These are phyloP conservation scores for Ganoderma resinaceum DNA, from an alignment of 1,284 basidiomycete species.

Conservation along the genomic window DNA sequence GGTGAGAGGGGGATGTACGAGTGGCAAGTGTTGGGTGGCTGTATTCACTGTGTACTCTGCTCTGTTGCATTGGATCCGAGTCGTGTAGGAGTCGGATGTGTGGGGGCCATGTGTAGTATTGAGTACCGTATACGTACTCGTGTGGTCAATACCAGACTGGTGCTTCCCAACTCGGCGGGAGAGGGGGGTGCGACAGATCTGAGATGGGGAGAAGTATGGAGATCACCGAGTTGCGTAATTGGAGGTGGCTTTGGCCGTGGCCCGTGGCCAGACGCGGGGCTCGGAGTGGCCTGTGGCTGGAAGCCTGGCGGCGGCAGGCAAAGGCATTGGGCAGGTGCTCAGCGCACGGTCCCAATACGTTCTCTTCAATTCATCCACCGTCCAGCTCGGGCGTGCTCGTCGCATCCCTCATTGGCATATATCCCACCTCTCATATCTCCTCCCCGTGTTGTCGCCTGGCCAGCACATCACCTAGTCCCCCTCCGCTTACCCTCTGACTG, in stretches of 20 bases:
- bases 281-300: neutral
- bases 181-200: constrained; percentile 1
- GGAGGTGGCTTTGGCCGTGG: neutral
- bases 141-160: neutral
- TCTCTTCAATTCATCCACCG: constrained; percentile 5
- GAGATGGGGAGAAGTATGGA: neutral
- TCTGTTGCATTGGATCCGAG: constrained; percentile 31
- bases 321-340: constrained; percentile 4
- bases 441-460: neutral
- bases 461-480: constrained; percentile 11
- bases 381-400: neutral
- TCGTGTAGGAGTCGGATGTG: constrained; percentile 5
- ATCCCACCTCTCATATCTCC: neutral
- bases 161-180: no score
- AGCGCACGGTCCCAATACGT: constrained; percentile 14
- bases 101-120: constrained; percentile 4
- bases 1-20: constrained; percentile 15
- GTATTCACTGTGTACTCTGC: constrained; percentile 29
- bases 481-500: constrained; percentile 2
- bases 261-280: no score
- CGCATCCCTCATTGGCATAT: constrained; percentile 2
- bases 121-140: constrained; percentile 9
- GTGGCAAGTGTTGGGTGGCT: neutral
- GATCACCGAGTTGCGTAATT: constrained; percentile 13
- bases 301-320: neutral